phyloP scores from a whole-genome alignment of 805 yeast species.

The Pichia scutulata region DNA sequence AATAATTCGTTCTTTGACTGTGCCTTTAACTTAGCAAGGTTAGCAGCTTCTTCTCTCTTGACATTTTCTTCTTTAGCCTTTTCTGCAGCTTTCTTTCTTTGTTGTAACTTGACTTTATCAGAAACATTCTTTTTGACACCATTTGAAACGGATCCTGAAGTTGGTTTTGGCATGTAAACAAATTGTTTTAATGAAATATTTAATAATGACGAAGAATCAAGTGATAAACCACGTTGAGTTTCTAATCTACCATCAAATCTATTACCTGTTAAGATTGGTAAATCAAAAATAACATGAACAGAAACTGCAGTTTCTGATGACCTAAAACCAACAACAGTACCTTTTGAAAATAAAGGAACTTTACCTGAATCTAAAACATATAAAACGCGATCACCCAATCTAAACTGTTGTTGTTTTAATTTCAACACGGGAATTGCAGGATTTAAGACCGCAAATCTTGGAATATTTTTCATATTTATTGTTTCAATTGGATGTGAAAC shows the following conservation, averaged over 20 bases:
- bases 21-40: slow-evolving; percentile 1
- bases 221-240: slow-evolving; percentile 75
- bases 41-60: neutral
- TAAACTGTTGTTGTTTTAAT: slow-evolving; percentile 67
- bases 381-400: slow-evolving; percentile 83
- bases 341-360: slow-evolving; percentile 79
- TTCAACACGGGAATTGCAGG: slow-evolving; percentile 66
- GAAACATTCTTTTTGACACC: slow-evolving; percentile 5
- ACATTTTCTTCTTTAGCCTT: neutral
- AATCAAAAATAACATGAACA: slow-evolving; percentile 77
- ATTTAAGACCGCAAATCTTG: slow-evolving; percentile 72
- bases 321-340: slow-evolving; percentile 72
- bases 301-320: slow-evolving; percentile 54
- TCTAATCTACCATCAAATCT: slow-evolving; percentile 68
- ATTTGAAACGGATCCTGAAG: slow-evolving; percentile 13
- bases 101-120: slow-evolving; percentile 12
- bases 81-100: slow-evolving; percentile 3
- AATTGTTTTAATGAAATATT: slow-evolving; percentile 71
- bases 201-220: slow-evolving; percentile 75
- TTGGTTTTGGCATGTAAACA: slow-evolving; percentile 53
- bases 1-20: slow-evolving; percentile 31
- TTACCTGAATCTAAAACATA: slow-evolving; percentile 83
- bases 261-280: slow-evolving; percentile 75
- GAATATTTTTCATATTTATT: slow-evolving; percentile 70
- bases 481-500: slow-evolving; percentile 38